Percentiles rank a stretch among this genome's conserved stretches.
Conservation (phyloP, 331 rosid genomes). For the Phaseolus coccineus region DNA sequence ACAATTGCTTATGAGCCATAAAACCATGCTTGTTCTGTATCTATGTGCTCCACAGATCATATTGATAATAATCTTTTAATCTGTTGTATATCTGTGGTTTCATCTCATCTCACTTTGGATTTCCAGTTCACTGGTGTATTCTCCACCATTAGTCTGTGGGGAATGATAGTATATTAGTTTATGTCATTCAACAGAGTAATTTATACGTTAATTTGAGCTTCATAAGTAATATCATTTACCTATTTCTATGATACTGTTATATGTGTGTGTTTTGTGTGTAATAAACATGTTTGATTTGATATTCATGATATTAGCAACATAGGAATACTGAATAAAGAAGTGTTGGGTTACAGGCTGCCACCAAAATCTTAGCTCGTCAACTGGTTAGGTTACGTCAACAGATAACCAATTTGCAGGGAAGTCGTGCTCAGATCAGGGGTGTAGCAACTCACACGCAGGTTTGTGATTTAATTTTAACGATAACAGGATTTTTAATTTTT, state of each 20-base stretch:
- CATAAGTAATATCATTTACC: background rate
- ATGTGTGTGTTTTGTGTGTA: background rate
- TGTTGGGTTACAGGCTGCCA: conserved; percentile 73
- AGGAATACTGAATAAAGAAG: conserved; percentile 28
- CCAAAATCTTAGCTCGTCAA: conserved; percentile 93
- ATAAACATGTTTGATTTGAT: background rate
- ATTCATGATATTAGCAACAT: conserved; percentile 11
- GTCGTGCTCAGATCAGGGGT: conserved; percentile 98
- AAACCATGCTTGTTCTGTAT: background rate
- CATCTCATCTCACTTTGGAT: background rate
- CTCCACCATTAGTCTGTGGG: too few relatives aligned
- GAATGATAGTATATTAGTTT: too few relatives aligned
- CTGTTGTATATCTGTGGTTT: background rate
- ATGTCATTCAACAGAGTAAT: too few relatives aligned
- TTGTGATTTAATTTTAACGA: background rate
- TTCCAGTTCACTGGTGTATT: too few relatives aligned
- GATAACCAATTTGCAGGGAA: conserved; percentile 94
- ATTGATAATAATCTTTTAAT: background rate
- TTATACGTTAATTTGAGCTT: background rate
- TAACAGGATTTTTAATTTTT: conserved; percentile 23
- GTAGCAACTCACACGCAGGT: conserved; percentile 99
- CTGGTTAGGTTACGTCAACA: conserved; percentile 96
- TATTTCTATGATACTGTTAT: background rate
- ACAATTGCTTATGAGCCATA: background rate
- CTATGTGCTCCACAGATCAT: background rate